phyloP scores from a whole-genome alignment of 108 stramenopile species.

The Mediolabrus comicus region DNA sequence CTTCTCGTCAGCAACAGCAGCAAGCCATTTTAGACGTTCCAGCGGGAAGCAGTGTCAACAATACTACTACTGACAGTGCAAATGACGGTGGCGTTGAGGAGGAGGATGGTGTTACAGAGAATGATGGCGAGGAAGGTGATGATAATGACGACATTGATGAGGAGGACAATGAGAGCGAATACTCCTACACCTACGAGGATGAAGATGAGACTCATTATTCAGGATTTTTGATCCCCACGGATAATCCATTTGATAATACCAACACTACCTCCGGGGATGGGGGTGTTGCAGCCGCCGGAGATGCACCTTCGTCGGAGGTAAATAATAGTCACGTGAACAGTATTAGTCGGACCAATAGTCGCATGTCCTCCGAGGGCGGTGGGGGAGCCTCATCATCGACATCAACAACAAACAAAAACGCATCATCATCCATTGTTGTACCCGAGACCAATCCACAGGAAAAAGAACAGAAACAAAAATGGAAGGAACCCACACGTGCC shows the following conservation, averaged over 20 bases:
- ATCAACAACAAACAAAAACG: not conserved
- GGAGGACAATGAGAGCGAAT: constrained; percentile 58
- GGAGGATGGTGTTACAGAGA: not conserved
- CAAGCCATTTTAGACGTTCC: not conserved
- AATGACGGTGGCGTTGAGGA: not conserved
- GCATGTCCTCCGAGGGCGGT: not conserved
- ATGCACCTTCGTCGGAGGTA: not conserved
- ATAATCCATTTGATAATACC: constrained; percentile 2
- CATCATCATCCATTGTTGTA: not conserved
- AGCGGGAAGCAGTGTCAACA: not conserved
- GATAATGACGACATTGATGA: constrained; percentile 12
- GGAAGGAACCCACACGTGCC: constrained; percentile 72
- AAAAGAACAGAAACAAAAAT: constrained; percentile 48
- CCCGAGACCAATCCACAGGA: constrained; percentile 8
- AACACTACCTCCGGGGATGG: constrained; percentile 13
- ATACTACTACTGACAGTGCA: not conserved
- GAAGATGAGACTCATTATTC: constrained; percentile 79
- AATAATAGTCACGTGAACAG: not conserved
- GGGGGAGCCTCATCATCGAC: not conserved
- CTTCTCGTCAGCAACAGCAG: not conserved
- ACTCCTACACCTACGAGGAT: constrained; percentile 80
- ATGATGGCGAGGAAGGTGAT: constrained; percentile 27
- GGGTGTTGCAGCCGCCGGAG: constrained; percentile 10
- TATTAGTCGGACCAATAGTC: constrained; percentile 1
- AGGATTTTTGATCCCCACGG: constrained; percentile 65